Evolutionary conservation across 306 rosid genomes (phyloP).

Genomic region (Biancaea sappan): DNA sequence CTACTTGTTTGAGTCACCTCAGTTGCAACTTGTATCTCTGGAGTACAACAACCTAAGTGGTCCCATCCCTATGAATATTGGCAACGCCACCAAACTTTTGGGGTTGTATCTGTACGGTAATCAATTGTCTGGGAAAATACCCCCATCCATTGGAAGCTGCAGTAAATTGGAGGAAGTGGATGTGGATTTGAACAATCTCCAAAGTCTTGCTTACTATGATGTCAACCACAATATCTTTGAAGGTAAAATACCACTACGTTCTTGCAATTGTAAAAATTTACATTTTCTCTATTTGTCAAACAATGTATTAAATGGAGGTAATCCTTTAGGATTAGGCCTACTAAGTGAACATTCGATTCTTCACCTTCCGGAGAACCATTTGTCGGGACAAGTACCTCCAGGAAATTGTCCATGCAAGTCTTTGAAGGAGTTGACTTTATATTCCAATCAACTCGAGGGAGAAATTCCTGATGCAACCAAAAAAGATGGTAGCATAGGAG

Average conservation of each 20-base stretch:
- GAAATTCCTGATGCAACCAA: background rate
- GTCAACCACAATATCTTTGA: constrained; percentile 39
- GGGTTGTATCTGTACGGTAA: constrained; percentile 33
- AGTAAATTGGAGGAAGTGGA: constrained; percentile 34
- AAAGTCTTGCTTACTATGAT: constrained; percentile 34
- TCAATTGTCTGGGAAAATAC: constrained; percentile 46
- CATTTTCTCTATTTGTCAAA: constrained; percentile 41
- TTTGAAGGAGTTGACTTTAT: constrained; percentile 27
- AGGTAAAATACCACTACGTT: constrained; percentile 52
- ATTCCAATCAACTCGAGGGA: background rate
- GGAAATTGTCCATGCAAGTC: constrained; percentile 55
- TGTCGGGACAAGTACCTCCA: constrained; percentile 56
- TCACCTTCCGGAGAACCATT: constrained; percentile 44
- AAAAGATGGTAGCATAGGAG: no score
- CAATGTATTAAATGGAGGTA: constrained; percentile 46
- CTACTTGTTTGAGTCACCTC: constrained; percentile 43
- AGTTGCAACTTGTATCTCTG: constrained; percentile 34
- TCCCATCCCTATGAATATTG: constrained; percentile 52
- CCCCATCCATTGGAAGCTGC: constrained; percentile 57
- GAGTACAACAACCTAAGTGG: constrained; percentile 43
- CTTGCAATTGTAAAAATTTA: constrained; percentile 41
- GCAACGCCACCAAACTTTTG: constrained; percentile 40
- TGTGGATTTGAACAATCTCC: constrained; percentile 43
- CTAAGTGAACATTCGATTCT: constrained; percentile 28
- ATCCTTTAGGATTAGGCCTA: constrained; percentile 49